Conservation (phyloP, 169 alveolate species). For the Haemoproteus tartakovskyi region DNA sequence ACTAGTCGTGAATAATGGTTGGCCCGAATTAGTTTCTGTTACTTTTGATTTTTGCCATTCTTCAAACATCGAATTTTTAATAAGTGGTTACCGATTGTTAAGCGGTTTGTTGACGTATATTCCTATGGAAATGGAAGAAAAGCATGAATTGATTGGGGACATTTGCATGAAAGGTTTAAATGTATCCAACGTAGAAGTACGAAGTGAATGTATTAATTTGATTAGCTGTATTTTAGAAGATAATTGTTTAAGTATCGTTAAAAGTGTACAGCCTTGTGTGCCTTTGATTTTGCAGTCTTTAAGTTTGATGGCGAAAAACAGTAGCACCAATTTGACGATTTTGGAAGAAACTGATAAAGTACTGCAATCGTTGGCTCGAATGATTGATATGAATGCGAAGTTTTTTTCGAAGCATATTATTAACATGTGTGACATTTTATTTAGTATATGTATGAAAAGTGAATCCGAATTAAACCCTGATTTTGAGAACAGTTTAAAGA, state of each 20-base stretch:
- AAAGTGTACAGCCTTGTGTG: conserved; percentile 67
- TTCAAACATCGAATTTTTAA: conserved; percentile 70
- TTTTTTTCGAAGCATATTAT: conserved; percentile 68
- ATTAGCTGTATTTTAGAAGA: conserved; percentile 70
- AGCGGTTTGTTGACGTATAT: conserved; percentile 74
- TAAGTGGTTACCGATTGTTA: conserved; percentile 74
- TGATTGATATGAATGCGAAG: conserved; percentile 75
- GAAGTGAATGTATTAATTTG: conserved; percentile 75
- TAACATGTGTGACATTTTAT: conserved; percentile 68
- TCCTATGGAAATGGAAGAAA: conserved; percentile 64
- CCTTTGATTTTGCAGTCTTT: conserved; percentile 73
- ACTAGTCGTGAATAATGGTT: conserved; percentile 67
- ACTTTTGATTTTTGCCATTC: conserved; percentile 71
- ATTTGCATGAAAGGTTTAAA: conserved; percentile 70
- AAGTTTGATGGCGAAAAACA: conserved; percentile 69
- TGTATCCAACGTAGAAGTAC: conserved; percentile 67
- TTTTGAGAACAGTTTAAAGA: conserved; percentile 72
- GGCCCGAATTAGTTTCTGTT: conserved; percentile 77
- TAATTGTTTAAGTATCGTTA: conserved; percentile 61
- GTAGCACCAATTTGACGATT: conserved; percentile 65
- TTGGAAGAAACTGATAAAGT: conserved; percentile 77
- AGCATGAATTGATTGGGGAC: conserved; percentile 52
- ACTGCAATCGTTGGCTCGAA: conserved; percentile 72
- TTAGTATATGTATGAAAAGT: conserved; percentile 67
- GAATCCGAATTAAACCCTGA: conserved; percentile 65